Conservation (phyloP, 2,329 filamentous ascomycete genomes). For the Cladophialophora immunda region DNA sequence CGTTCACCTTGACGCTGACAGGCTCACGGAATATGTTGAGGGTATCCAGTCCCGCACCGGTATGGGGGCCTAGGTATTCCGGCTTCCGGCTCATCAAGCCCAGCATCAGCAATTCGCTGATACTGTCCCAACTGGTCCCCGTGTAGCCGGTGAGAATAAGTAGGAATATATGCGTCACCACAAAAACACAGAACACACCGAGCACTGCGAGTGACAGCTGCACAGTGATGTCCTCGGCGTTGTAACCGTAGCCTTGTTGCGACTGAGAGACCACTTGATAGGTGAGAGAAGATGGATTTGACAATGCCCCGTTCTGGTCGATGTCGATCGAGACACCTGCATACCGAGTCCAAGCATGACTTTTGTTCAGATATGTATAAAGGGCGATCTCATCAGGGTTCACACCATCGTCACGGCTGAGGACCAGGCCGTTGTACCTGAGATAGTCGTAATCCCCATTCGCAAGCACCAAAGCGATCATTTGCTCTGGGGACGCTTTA, state of each 20-base stretch:
- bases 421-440: neutral
- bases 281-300: slow-evolving; percentile 1
- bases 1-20: neutral
- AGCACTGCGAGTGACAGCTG: slow-evolving; percentile 12
- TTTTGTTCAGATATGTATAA: neutral
- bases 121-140: slow-evolving; percentile 27
- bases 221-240: slow-evolving; percentile 9
- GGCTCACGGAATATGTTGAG: neutral
- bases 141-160: slow-evolving; percentile 11
- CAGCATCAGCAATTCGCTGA: slow-evolving; percentile 28
- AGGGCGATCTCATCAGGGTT: neutral
- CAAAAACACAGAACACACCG: slow-evolving; percentile 14
- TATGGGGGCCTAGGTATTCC: neutral
- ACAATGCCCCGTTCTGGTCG: neutral
- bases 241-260: slow-evolving; percentile 21
- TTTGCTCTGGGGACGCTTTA: neutral
- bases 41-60: neutral
- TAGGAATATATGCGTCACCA: slow-evolving; percentile 13
- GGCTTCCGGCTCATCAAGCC: slow-evolving; percentile 1
- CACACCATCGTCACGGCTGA: neutral
- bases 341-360: neutral
- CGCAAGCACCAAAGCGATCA: neutral
- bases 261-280: neutral
- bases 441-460: neutral
- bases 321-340: neutral